phyloP scores from a whole-genome alignment of 2,329 filamentous ascomycete species.

The Fusarium lateritium region DNA sequence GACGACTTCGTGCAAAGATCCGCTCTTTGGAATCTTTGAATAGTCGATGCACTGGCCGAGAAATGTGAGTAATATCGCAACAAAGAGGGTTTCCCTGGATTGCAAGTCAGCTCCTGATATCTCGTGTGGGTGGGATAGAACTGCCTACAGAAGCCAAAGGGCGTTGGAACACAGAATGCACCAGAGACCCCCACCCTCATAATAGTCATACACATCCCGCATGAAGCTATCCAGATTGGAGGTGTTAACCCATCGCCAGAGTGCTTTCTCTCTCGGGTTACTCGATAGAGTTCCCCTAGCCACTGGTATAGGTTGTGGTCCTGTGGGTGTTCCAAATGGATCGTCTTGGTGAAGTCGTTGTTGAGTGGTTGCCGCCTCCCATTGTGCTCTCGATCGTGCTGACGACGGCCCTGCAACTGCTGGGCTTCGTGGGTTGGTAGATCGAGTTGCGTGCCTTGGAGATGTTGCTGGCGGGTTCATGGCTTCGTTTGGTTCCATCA shows the following conservation, averaged over 20 bases:
- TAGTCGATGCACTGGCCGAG: constrained; percentile 91
- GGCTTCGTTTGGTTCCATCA: constrained; percentile 68
- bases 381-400: constrained; percentile 64
- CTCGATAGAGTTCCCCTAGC: constrained; percentile 51
- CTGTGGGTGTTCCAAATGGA: constrained; percentile 26
- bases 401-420: constrained; percentile 58
- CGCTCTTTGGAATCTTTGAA: constrained; percentile 77
- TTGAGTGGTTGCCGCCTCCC: constrained; percentile 68
- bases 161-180: constrained; percentile 83
- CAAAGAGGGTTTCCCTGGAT: constrained; percentile 81
- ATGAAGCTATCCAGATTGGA: constrained; percentile 91
- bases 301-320: constrained; percentile 50
- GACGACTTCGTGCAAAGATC: constrained; percentile 66
- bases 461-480: constrained; percentile 37
- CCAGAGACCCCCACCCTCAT: constrained; percentile 84
- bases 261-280: constrained; percentile 76
- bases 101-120: constrained; percentile 21
- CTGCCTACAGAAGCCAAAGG: constrained; percentile 79
- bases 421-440: constrained; percentile 30
- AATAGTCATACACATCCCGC: constrained; percentile 88
- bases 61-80: constrained; percentile 86
- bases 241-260: constrained; percentile 95
- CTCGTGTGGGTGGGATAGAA: neutral
- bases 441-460: constrained; percentile 33
- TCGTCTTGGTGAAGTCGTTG: constrained; percentile 65